A percentile compares a stretch with the other conserved stretches of the same genome.
These are phyloP conservation scores for Penstemon newberryi DNA, from an alignment of 257 asterid species.

Conservation along the genomic window DNA sequence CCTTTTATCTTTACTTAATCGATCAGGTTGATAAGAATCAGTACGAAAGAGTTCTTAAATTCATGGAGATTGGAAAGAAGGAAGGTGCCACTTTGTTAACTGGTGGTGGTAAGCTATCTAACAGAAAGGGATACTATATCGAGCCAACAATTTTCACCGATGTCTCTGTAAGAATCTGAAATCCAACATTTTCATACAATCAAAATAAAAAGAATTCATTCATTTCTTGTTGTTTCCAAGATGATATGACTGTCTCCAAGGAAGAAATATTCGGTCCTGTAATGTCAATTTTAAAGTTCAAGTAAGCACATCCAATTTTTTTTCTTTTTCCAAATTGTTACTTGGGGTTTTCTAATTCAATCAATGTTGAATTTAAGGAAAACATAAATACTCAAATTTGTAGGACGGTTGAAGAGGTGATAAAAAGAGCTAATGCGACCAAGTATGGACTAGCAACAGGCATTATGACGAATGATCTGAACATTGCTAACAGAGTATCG, in stretches of 20 bases:
- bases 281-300: constrained; percentile 75
- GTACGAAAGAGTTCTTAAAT: constrained; percentile 53
- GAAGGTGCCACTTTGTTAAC: constrained; percentile 75
- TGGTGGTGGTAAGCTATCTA: constrained; percentile 58
- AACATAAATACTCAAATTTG: too few relatives aligned
- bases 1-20: neutral
- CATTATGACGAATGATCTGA: too few relatives aligned
- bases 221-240: constrained; percentile 40
- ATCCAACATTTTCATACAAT: neutral
- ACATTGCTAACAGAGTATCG: too few relatives aligned
- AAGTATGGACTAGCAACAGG: too few relatives aligned
- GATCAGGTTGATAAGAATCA: constrained; percentile 59
- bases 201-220: neutral
- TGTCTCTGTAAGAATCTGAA: constrained; percentile 45
- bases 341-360: too few relatives aligned
- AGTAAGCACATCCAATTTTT: constrained; percentile 34
- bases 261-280: constrained; percentile 93
- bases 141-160: constrained; percentile 75
- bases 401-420: too few relatives aligned
- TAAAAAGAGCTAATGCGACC: too few relatives aligned
- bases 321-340: neutral
- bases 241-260: constrained; percentile 71
- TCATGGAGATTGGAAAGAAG: constrained; percentile 61
- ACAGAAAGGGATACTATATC: constrained; percentile 63
- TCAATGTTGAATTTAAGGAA: too few relatives aligned